Evolutionary conservation across 495 filamentous ascomycete genomes (phyloP), one percentile per base, ranked within the genome.

Genomic region (Neurospora africana): DNA sequence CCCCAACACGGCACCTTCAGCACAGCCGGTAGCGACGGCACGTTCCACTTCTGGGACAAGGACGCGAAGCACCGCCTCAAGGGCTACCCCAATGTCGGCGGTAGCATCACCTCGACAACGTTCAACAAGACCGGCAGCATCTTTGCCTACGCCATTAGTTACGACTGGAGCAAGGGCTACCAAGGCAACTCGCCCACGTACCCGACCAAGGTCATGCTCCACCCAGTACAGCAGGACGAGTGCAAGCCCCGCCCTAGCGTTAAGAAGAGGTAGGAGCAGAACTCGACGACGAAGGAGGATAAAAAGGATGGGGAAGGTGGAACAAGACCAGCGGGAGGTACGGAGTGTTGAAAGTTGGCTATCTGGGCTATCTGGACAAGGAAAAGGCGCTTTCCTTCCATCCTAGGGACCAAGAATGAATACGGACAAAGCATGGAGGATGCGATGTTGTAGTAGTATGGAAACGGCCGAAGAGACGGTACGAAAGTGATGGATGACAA

Each of bases 81-180:
- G 82, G 92, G 92, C 19, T 98, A 97, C 77, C 93, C 94, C n/a
- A 86, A 91, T 43, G 91, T 95, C 23, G 91, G 92, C 27, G 93
- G 91, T 35, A 90, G 91, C 68, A 97, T 98, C 80, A 88, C 91
- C 13, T 86, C 89, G 53, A 96, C 92, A 17, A 89, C 86, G 19
- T 98, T 97, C 86, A 94, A 92, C 80, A 87, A 89, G 75, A 88
- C 82, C 47, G 95, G 95, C 69, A 89, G 82, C 76, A 93, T 97
- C 77, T 97, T 97, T 78, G 94, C 95, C 37, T 98, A 98, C 78
- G 91, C 93, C 47, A 88, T 96, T 30, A 93, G 92, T 79, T 98
- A 98, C 78, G 95, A 98, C 83, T 98, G 95, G 95, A 94, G 91
- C 81, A 95, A 95, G 81, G 95, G 95, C 9, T 95, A 91, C 83